These are phyloP conservation scores for Mycena capillaripes DNA, from an alignment of 768 basidiomycete genomes.

Conservation along the genomic window DNA sequence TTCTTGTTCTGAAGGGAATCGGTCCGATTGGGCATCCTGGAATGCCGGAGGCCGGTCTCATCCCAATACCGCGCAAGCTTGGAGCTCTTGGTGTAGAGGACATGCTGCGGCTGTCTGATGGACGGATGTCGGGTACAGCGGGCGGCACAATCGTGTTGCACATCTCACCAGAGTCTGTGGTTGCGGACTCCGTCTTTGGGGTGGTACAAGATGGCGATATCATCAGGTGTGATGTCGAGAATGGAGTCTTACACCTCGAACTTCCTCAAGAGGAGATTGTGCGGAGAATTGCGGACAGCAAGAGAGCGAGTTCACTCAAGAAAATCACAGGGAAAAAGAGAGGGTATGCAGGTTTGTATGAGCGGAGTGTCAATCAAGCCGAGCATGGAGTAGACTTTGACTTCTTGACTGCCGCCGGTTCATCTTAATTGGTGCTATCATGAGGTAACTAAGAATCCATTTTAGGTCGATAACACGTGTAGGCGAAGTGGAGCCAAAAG, in stretches of 20 bases:
- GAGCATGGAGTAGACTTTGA: conserved; percentile 37
- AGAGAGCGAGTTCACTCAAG: conserved; percentile 53
- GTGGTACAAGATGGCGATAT: conserved; percentile 72
- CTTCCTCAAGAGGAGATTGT: conserved; percentile 61
- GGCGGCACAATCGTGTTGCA: conserved; percentile 64
- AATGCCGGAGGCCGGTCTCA: conserved; percentile 36
- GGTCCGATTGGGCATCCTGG: conserved; percentile 37
- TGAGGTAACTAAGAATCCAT: neutral
- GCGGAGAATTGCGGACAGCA: conserved; percentile 55
- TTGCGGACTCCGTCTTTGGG: conserved; percentile 71
- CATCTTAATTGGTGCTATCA: neutral
- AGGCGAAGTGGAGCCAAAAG: neutral
- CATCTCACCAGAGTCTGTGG: conserved; percentile 67
- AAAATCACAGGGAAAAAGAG: conserved; percentile 59
- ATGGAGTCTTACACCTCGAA: conserved; percentile 61
- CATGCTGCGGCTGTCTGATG: conserved; percentile 70
- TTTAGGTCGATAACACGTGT: conserved; percentile 8
- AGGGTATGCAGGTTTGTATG: conserved; percentile 47
- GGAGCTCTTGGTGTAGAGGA: conserved; percentile 53
- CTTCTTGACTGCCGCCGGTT: conserved; percentile 35
- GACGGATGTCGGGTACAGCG: conserved; percentile 75
- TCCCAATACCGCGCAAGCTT: conserved; percentile 69
- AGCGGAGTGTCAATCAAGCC: conserved; percentile 37
- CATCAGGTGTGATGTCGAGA: conserved; percentile 64
- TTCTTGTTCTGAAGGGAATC: conserved; percentile 34